Evolutionary conservation across 306 rosid genomes (phyloP), one percentile per base, ranked within the genome.

Genomic region (Senna tora): DNA sequence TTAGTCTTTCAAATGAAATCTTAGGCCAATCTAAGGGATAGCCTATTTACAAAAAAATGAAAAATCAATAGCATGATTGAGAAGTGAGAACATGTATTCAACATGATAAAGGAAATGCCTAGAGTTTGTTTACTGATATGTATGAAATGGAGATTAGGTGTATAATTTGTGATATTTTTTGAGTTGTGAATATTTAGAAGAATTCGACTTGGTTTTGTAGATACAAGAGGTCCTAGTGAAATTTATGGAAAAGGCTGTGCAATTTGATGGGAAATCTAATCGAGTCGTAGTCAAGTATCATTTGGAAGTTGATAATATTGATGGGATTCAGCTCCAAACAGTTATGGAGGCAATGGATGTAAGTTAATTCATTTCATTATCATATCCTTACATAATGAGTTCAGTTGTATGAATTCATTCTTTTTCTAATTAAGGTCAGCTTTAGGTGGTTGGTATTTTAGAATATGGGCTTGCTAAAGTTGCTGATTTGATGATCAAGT

Each of bases 201-300:
- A 83, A 86, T 89, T 86, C 88, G 85, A 75, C 86, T 90, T 93
- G 87, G 89, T 88, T 93, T 85, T 91, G 89, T 89, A 94, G 98
- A 89, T 91, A 86, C 98, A 94, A 91, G 96, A 81, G 71, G 76
- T 82, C 83, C 96, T 94, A 1, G 71, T 91, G 82, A 91, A 86
- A 84, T 71, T 82, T 74, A 77, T 94, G 85, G 90, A 81, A 75
- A 85, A 84, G 75, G 92, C 97, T 55, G 96, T 94, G 73, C 84
- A 76, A 57, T 94, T 86, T 75, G 92, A 94, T 52, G 81, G 57
- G 60, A 84, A 79, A 65, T 77, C 84, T 30, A 80, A 79, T 79
- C 79, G 33, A 68, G 78, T 91, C 72, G 83, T 66, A 51, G 92
- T 91, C 82, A 83, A 82, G 46, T 82, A 83, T 80, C 81, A 55